Base-by-base conservation (phyloP, 331 rosid species). In the Malus hybrid region DNA sequence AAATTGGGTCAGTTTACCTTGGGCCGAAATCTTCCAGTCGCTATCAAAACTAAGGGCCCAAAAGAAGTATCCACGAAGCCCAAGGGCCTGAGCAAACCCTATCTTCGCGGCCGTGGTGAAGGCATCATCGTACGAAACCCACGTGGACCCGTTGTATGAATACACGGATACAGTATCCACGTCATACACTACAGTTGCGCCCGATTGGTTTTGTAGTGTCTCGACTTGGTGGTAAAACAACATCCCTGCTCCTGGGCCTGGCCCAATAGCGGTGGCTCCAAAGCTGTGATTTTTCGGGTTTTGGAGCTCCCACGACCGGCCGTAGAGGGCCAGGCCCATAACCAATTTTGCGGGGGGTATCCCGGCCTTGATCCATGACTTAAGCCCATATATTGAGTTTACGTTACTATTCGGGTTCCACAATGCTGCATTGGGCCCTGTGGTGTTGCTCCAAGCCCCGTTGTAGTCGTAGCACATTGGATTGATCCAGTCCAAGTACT, bases 21-120 rank as follows among this genome's bases (percentile, higher is more conserved):
- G 88, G 14, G 74, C 73, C 3, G 91, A 81, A 56, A 92, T 67
- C 71, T 81, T 77, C 91, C 87, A 88, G n/a, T 90, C 73, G 4
- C 16, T 61, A 12, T 90, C 95, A 19, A 24, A 73, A 57, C 86
- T 76, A 18, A 88, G 79, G 56, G 90, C 94, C 98, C 98, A 93
- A 78, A 90, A 88, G 90, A 90, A 93, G 62, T 90, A 93, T 8
- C 98, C 96, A 78, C 91, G 87, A 20, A 89, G 88, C 20, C 82
- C 80, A 73, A 89, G 87, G 12, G 90, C 87, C 33, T 84, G 93
- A 70, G 96, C 96, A 79, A 82, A 89, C 28, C 84, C 88, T 57
- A 89, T 18, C 79, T 93, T 90, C 0, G 84, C 24, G 0, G 83
- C 72, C 0, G 81, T 78, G 0, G 96, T 82, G 0, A 63, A 7